Evolutionary conservation across 441 rosid genomes (phyloP).

Genomic region (Adansonia grandidieri): DNA sequence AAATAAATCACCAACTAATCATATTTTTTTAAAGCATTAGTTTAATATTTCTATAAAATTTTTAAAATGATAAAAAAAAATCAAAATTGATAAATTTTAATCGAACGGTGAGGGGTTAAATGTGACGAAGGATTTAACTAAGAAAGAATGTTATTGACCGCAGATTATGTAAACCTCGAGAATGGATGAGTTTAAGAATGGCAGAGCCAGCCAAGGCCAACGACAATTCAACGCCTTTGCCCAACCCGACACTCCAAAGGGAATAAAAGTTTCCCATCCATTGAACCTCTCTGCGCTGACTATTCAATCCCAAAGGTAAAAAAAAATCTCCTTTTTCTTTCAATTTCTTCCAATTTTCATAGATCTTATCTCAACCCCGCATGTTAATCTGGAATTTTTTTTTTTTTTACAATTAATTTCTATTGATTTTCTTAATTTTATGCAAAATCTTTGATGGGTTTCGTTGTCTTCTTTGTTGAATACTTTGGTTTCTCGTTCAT

Average conservation of each 20-base stretch:
- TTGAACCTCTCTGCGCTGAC: not conserved
- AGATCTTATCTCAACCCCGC: not conserved
- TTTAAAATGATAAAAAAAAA: not conserved
- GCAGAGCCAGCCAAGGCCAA: not conserved
- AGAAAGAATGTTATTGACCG: not conserved
- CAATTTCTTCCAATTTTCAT: not conserved
- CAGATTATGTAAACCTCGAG: not conserved
- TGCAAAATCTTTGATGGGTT: not conserved
- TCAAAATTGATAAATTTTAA: not conserved
- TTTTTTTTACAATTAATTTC: not conserved
- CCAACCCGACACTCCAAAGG: conserved; percentile 16
- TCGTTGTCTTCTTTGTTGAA: not conserved
- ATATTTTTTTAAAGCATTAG: too few relatives aligned
- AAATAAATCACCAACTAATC: too few relatives aligned
- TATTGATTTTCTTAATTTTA: not conserved
- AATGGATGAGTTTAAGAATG: not conserved
- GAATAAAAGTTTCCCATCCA: not conserved
- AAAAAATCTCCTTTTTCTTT: not conserved
- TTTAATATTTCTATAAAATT: not conserved
- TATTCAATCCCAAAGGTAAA: not conserved
- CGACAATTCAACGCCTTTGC: not conserved
- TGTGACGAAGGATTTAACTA: not conserved
- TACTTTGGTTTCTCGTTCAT: not conserved
- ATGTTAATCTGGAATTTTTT: not conserved
- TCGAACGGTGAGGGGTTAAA: not conserved